A percentile compares a stretch with the other conserved stretches of the same genome.
Conservation (phyloP, 257 asterid species). For the Solanum bulbocastanum region DNA sequence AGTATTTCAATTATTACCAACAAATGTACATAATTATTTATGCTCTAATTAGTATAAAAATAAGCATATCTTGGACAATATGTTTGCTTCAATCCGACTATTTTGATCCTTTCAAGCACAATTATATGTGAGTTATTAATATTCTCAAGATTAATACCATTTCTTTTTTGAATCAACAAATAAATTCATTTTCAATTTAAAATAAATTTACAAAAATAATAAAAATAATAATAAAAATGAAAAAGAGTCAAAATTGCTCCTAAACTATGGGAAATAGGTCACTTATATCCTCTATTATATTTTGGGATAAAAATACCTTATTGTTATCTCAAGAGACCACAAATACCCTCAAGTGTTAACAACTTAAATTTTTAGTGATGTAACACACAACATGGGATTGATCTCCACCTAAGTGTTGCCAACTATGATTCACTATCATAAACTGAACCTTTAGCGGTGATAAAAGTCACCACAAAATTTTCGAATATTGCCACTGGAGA, state of each 20-base stretch:
- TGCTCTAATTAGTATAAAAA: background rate
- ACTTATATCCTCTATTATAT: background rate
- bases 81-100: background rate
- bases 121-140: background rate
- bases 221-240: too few species aligned
- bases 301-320: background rate
- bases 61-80: background rate
- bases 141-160: background rate
- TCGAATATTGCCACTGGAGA: accelerated
- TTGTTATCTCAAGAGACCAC: background rate
- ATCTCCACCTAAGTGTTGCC: background rate
- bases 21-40: too few species aligned
- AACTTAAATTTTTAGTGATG: background rate
- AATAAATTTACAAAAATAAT: too few species aligned
- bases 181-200: background rate
- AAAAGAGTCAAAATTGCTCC: background rate
- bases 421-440: background rate
- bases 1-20: background rate
- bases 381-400: background rate
- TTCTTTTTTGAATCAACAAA: background rate
- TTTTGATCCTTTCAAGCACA: background rate
- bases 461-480: background rate
- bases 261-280: background rate
- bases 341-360: too few species aligned
- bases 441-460: background rate